Evolutionary conservation across 305 asterid species (phyloP).

Genomic region (Solanum hybrid): DNA sequence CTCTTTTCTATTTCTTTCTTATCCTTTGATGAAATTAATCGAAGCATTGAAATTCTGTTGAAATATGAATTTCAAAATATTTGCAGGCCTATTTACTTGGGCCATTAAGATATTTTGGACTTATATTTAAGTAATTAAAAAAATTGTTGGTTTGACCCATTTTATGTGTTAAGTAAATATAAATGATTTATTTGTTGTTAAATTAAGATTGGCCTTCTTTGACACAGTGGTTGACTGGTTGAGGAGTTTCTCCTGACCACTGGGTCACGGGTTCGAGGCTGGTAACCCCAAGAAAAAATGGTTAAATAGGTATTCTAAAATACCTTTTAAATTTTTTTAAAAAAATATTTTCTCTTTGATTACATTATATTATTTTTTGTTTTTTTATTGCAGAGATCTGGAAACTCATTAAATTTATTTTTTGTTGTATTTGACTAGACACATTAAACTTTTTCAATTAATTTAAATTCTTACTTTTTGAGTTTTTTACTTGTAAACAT

Average conservation of each 20-base stretch:
- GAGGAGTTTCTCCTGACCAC: neutral
- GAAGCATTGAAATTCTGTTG: neutral
- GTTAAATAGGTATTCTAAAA: too few species aligned
- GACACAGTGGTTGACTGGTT: neutral
- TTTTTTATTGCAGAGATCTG: neutral
- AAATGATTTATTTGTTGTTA: too few species aligned
- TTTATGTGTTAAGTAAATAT: too few species aligned
- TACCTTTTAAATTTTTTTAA: neutral
- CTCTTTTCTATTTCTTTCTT: neutral
- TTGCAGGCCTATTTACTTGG: neutral
- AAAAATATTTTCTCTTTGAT: neutral
- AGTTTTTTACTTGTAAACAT: neutral
- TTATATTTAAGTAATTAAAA: neutral
- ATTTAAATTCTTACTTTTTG: neutral
- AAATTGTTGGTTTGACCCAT: neutral
- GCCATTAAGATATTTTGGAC: neutral
- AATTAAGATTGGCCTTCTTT: too few species aligned
- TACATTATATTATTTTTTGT: neutral
- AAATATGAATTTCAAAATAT: neutral
- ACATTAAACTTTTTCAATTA: too few species aligned
- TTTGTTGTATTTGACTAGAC: neutral
- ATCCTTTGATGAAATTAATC: neutral
- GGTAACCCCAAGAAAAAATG: too few species aligned
- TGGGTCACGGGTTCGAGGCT: too few species aligned
- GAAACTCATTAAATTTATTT: neutral